Base-by-base conservation (phyloP, 2,329 filamentous ascomycete genomes). In the Arthroderma uncinatum region DNA sequence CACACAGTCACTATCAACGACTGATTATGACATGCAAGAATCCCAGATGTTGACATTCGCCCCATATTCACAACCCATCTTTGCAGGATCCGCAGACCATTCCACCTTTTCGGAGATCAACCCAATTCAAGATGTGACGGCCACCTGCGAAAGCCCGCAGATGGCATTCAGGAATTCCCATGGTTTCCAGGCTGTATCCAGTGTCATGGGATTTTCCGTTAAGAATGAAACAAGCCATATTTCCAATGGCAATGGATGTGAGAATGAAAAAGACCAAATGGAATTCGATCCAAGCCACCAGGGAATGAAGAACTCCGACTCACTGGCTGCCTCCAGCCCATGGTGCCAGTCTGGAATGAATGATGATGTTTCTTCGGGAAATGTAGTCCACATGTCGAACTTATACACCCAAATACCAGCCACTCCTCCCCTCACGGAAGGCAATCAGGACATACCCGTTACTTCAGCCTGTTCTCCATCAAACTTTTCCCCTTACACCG, bases 41-140 rank as follows among this genome's bases (percentile, higher is more conserved):
- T 69, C 73, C 59, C 70, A 73, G 59, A 70, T 73, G 68, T 65
- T 73, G 61, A 70, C 71, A 61, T 74, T 71, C 63, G 69, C 70
- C 59, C 66, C 70, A 55, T 67, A 72, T 62, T 71, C 71, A 57
- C 71, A 73, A 48, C 71, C 72, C 57, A 62, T 73, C 42, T 66
- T 73, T 63, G 67, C 71, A 52, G 64, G 68, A 59, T 67, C 68
- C 58, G 66, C 70, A 58, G 62, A 63, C 59, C 61, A 62, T 62
- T 67, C 71, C 64, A 65, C 70, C 59, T 66, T 71, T 54, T 66
- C 70, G 58, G 71, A 73, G 58, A 68, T 71, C 63, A 67, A 67
- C 62, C 64, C 67, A 62, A 64, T 70, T 57, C 66, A 67, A 59
- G 69, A 71, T 58, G 61, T 71, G 61, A 65, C 66, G 63, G 67